These are phyloP conservation scores for Meyerozyma athensensis DNA, from an alignment of 1,139 yeast genomes.

Conservation along the genomic window DNA sequence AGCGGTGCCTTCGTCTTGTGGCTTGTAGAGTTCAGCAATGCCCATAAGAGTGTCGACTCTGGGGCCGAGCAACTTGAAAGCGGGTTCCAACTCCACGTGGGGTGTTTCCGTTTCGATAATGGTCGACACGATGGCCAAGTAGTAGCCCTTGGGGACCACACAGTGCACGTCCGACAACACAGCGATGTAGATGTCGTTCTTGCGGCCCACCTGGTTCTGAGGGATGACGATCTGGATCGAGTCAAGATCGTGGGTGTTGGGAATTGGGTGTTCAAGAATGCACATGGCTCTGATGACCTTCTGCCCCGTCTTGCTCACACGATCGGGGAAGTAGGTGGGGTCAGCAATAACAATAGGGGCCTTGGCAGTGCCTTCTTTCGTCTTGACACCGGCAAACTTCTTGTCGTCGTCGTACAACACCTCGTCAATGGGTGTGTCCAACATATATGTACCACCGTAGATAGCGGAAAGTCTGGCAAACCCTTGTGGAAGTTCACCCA, in stretches of 20 bases:
- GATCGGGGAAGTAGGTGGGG: slow-evolving; percentile 95
- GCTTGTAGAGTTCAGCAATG: slow-evolving; percentile 87
- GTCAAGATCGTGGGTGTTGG: slow-evolving; percentile 77
- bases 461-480: slow-evolving; percentile 96
- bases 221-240: slow-evolving; percentile 94
- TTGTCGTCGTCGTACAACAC: slow-evolving; percentile 63
- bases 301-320: slow-evolving; percentile 79
- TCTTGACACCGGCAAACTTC: slow-evolving; percentile 78
- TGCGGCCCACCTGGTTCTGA: slow-evolving; percentile 90
- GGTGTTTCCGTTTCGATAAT: slow-evolving; percentile 92
- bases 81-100: slow-evolving; percentile 89
- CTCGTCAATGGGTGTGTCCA: slow-evolving; percentile 93
- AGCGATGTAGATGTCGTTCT: slow-evolving; percentile 92
- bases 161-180: slow-evolving; percentile 86
- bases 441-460: slow-evolving; percentile 98
- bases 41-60: slow-evolving; percentile 90
- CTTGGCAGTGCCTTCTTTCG: slow-evolving; percentile 87
- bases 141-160: slow-evolving; percentile 87
- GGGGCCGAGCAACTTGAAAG: slow-evolving; percentile 83
- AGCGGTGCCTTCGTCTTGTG: slow-evolving; percentile 72
- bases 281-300: slow-evolving; percentile 94
- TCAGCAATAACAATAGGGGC: slow-evolving; percentile 96
- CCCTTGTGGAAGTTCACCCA: slow-evolving; percentile 98
- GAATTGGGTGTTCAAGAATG: slow-evolving; percentile 83
- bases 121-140: slow-evolving; percentile 90